Conservation (phyloP, 2,329 filamentous ascomycete genomes). For the Ophiostoma ulmi region DNA sequence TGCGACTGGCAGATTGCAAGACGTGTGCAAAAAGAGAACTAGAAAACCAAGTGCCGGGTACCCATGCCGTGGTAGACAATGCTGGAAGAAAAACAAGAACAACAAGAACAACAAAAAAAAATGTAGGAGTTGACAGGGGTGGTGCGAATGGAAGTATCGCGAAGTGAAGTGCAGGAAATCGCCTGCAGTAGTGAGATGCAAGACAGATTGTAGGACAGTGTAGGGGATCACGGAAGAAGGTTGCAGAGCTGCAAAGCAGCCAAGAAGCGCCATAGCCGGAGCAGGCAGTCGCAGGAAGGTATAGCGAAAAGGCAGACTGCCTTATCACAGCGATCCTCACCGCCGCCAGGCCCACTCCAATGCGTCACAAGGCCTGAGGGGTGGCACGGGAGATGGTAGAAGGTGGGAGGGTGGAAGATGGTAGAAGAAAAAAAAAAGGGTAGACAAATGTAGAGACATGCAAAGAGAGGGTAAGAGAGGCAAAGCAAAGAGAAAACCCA, state of each 20-base stretch:
- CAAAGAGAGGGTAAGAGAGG: slow-evolving; percentile 20
- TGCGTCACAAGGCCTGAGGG: slow-evolving; percentile 5
- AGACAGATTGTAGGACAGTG: neutral
- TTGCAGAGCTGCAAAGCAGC: neutral
- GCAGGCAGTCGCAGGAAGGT: neutral
- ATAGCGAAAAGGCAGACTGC: neutral
- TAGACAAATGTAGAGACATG: neutral
- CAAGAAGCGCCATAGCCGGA: neutral
- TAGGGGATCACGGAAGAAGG: neutral
- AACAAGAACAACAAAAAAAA: too few relatives aligned
- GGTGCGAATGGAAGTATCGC: neutral
- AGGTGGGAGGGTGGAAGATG: slow-evolving; percentile 13
- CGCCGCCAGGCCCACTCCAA: neutral
- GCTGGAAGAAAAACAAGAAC: neutral
- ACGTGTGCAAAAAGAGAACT: neutral
- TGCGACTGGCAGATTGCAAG: slow-evolving; percentile 9
- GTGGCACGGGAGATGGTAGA: slow-evolving; percentile 16
- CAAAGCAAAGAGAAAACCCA: slow-evolving; percentile 40
- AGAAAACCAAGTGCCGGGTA: neutral
- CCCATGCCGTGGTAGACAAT: neutral
- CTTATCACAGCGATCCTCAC: neutral
- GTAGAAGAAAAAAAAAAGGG: slow-evolving; percentile 19
- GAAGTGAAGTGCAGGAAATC: neutral
- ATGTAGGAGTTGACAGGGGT: neutral
- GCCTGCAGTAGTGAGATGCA: slow-evolving; percentile 2